These are phyloP conservation scores for Neoconidiobolus thromboides DNA, from an alignment of 371 early-diverging fungal species.

Conservation along the genomic window DNA sequence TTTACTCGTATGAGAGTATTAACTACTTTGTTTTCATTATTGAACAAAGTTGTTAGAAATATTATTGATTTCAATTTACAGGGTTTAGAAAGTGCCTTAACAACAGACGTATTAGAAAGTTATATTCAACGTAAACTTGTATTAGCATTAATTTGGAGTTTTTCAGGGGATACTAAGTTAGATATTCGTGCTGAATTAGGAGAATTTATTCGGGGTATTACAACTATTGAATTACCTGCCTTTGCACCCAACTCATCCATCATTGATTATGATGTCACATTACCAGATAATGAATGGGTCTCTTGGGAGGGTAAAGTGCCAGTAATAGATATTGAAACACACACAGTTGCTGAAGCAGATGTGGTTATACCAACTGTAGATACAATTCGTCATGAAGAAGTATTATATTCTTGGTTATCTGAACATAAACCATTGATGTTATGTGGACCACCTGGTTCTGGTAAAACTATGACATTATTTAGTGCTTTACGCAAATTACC, in stretches of 20 bases:
- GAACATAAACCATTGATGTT: slow-evolving; percentile 89
- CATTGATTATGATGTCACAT: slow-evolving; percentile 81
- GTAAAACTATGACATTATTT: slow-evolving; percentile 97
- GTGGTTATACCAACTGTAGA: slow-evolving; percentile 96
- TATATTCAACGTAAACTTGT: slow-evolving; percentile 69
- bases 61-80: slow-evolving; percentile 75
- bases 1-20: slow-evolving; percentile 77
- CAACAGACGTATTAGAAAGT: slow-evolving; percentile 46
- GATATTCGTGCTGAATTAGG: slow-evolving; percentile 57
- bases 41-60: slow-evolving; percentile 71
- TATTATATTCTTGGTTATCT: slow-evolving; percentile 83
- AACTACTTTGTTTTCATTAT: slow-evolving; percentile 70
- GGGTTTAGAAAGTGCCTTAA: slow-evolving; percentile 84
- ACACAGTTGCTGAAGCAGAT: slow-evolving; percentile 79
- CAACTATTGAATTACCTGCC: slow-evolving; percentile 68
- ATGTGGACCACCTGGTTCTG: slow-evolving; percentile 97
- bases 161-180: slow-evolving; percentile 76
- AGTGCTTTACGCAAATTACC: slow-evolving; percentile 86
- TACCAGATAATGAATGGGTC: slow-evolving; percentile 69
- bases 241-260: slow-evolving; percentile 31
- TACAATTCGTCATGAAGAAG: slow-evolving; percentile 92
- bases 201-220: slow-evolving; percentile 56
- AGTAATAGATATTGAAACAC: slow-evolving; percentile 86
- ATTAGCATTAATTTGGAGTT: slow-evolving; percentile 82
- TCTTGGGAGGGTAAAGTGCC: slow-evolving; percentile 86